Evolutionary conservation across 768 basidiomycete genomes (phyloP).

Genomic region (Hygrocybe coccinea): DNA sequence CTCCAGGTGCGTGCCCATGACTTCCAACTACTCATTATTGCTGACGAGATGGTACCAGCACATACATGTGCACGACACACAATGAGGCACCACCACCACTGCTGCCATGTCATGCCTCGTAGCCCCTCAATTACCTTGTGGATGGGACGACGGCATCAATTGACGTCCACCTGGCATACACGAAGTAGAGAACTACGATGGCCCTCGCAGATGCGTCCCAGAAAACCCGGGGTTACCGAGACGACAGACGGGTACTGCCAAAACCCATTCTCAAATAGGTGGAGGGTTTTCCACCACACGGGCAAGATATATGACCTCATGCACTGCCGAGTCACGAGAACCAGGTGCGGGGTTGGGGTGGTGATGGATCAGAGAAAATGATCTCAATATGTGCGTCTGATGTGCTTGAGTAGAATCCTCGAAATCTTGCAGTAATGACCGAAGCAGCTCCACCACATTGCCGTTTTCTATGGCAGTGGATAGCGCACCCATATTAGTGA

Average conservation of each 20-base stretch:
- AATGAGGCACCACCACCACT: no score
- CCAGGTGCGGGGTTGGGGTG: constrained; percentile 46
- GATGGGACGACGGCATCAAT: neutral
- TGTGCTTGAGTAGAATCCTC: constrained; percentile 32
- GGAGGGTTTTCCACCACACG: no score
- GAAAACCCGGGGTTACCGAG: no score
- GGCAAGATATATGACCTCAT: constrained; percentile 44
- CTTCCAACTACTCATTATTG: no score
- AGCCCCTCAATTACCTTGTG: no score
- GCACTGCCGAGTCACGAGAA: constrained; percentile 39
- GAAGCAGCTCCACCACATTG: constrained; percentile 34
- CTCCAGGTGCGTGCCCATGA: no score
- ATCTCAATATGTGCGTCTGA: constrained; percentile 38
- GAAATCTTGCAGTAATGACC: constrained; percentile 31
- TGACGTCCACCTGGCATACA: neutral
- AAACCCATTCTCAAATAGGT: no score
- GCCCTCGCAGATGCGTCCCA: no score
- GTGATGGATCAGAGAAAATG: constrained; percentile 50
- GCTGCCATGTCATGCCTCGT: no score
- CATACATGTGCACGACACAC: no score
- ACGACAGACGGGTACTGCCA: no score
- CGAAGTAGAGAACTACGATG: neutral
- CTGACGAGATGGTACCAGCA: no score
- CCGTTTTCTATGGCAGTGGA: constrained; percentile 22
- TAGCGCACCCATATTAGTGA: constrained; percentile 34